These are phyloP conservation scores for Thraustochytrium sp. DNA, from an alignment of 352 stramenopile species.

Conservation along the genomic window DNA sequence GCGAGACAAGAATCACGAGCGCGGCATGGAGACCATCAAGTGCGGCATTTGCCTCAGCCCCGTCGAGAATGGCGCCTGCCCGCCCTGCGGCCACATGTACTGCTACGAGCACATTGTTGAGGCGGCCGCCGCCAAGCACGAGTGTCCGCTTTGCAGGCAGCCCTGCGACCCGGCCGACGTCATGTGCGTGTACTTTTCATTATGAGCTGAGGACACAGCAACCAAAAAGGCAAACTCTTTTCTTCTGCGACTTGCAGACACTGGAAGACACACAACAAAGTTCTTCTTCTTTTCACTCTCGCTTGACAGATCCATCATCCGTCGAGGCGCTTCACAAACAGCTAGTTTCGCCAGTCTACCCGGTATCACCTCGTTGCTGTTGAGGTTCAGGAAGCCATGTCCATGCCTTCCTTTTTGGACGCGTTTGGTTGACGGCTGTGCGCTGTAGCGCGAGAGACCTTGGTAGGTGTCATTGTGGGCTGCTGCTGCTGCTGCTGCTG, in stretches of 20 bases:
- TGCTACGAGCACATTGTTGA: constrained; percentile 38
- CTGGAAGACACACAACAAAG: not conserved
- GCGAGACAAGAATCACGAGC: constrained; percentile 29
- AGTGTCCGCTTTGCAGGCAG: constrained; percentile 21
- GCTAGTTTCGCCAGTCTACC: too few relatives aligned
- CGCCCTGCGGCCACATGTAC: constrained; percentile 31
- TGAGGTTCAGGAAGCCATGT: too few relatives aligned
- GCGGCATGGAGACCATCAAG: constrained; percentile 24
- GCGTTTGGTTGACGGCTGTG: too few relatives aligned
- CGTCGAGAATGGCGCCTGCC: constrained; percentile 13
- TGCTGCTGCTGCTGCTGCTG: too few relatives aligned
- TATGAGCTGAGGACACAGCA: not conserved
- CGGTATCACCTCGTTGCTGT: too few relatives aligned
- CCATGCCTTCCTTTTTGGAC: too few relatives aligned
- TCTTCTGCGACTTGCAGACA: not conserved
- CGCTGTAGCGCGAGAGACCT: too few relatives aligned
- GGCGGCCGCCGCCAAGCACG: not conserved
- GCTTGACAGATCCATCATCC: not conserved
- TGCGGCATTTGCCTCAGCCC: constrained; percentile 37
- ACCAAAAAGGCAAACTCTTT: not conserved
- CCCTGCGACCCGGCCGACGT: not conserved
- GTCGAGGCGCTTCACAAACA: too few relatives aligned
- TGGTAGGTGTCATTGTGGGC: too few relatives aligned
- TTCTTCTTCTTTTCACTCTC: not conserved
- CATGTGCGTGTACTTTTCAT: constrained; percentile 17